These are phyloP conservation scores for Pulveroboletus ravenelii DNA, from an alignment of 768 basidiomycete species.

Conservation along the genomic window DNA sequence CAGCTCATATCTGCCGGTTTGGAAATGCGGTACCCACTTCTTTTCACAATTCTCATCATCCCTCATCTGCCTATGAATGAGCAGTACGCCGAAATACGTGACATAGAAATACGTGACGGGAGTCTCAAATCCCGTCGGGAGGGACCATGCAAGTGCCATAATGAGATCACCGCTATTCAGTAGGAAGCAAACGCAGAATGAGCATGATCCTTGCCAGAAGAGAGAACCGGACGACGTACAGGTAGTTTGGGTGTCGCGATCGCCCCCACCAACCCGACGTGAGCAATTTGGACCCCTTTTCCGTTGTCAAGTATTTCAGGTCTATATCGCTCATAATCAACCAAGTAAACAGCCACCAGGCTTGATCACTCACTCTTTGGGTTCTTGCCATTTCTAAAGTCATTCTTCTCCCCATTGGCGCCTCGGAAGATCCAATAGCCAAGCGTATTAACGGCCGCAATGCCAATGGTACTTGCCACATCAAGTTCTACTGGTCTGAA, in stretches of 20 bases:
- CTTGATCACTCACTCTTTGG: conserved; percentile 67
- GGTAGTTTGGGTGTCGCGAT: conserved; percentile 89
- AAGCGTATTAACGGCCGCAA: conserved; percentile 58
- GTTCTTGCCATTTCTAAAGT: conserved; percentile 90
- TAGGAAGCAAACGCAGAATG: background rate
- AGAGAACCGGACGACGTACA: conserved; percentile 41
- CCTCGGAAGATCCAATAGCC: conserved; percentile 91
- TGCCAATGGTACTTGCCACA: conserved; percentile 42
- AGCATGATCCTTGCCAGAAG: background rate
- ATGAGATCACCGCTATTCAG: conserved; percentile 68
- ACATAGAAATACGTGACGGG: conserved; percentile 97
- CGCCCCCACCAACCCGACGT: conserved; percentile 98
- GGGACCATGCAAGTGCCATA: conserved; percentile 90
- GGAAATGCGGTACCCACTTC: conserved; percentile 55
- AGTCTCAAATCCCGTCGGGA: conserved; percentile 86
- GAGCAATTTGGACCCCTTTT: conserved; percentile 83
- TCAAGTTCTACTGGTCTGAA: conserved; percentile 82
- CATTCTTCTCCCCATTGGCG: conserved; percentile 91
- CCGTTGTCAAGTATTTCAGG: conserved; percentile 72
- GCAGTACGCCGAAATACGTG: conserved; percentile 80
- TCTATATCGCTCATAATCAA: conserved; percentile 41
- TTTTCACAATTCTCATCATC: conserved; percentile 89
- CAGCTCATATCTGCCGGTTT: background rate
- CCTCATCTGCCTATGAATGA: conserved; percentile 83
- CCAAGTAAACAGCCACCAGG: background rate